These are phyloP conservation scores for Veloporphyrellus conicus DNA, from an alignment of 1,284 basidiomycete genomes.

Conservation along the genomic window DNA sequence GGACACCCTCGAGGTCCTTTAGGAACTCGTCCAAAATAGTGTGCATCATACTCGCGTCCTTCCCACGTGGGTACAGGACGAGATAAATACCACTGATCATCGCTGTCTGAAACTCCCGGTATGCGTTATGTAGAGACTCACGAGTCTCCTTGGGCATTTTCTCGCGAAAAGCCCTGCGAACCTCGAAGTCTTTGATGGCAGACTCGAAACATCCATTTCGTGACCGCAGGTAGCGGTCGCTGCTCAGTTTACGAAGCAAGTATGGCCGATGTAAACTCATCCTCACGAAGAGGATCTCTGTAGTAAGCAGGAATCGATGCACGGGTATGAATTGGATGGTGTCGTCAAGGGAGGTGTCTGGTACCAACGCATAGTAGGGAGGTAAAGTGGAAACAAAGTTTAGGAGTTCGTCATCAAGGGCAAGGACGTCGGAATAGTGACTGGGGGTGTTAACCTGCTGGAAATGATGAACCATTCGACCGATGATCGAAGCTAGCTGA, in stretches of 20 bases:
- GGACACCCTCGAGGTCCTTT: conserved; percentile 61
- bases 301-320: conserved; percentile 75
- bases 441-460: conserved; percentile 81
- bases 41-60: conserved; percentile 66
- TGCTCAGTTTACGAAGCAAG: conserved; percentile 64
- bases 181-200: conserved; percentile 70
- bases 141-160: conserved; percentile 57
- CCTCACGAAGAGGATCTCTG: conserved; percentile 76
- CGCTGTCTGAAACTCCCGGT: conserved; percentile 78
- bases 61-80: conserved; percentile 68
- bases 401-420: conserved; percentile 82
- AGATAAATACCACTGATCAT: conserved; percentile 85
- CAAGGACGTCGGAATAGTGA: conserved; percentile 81
- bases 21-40: conserved; percentile 74
- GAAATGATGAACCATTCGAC: conserved; percentile 91
- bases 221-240: conserved; percentile 73
- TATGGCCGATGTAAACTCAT: conserved; percentile 78
- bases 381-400: conserved; percentile 75
- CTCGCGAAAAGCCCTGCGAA: conserved; percentile 63
- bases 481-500: conserved; percentile 79
- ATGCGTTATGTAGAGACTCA: conserved; percentile 71
- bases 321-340: conserved; percentile 59
- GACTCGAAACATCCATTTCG: conserved; percentile 76
- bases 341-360: conserved; percentile 77
- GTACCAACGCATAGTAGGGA: conserved; percentile 70